Evolutionary conservation across 73 alveolate genomes (phyloP).

Genomic region (Halteria grandinella): DNA sequence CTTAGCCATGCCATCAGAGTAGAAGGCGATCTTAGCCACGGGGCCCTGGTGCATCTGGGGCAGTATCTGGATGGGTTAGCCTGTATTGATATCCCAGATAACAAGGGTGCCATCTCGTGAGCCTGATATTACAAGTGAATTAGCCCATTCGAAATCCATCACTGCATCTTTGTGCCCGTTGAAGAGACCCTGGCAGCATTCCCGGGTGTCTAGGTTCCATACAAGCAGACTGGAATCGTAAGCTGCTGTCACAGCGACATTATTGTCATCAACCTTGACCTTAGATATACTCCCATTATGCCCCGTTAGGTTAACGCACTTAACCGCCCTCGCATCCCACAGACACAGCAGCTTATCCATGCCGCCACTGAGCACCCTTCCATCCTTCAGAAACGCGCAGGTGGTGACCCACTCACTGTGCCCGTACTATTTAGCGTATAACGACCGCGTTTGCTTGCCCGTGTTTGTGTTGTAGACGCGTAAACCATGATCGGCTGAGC

Average conservation of each 20-base stretch:
- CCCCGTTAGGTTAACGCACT: constrained; percentile 87
- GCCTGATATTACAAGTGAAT: constrained; percentile 91
- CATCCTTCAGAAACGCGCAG: constrained; percentile 83
- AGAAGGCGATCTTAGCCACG: constrained; percentile 84
- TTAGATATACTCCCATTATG: constrained; percentile 82
- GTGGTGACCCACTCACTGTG: constrained; percentile 98
- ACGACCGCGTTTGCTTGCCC: constrained; percentile 80
- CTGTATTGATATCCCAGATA: constrained; percentile 93
- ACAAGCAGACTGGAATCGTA: constrained; percentile 87
- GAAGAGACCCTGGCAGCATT: constrained; percentile 67
- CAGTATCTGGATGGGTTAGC: constrained; percentile 68
- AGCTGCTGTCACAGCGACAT: constrained; percentile 79
- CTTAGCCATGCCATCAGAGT: constrained; percentile 90
- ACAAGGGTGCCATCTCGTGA: constrained; percentile 93
- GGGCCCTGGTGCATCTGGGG: constrained; percentile 89
- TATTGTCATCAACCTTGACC: constrained; percentile 76
- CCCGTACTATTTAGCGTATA: constrained; percentile 92
- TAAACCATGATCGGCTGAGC: constrained; percentile 97
- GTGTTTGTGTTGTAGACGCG: constrained; percentile 80
- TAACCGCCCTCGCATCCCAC: constrained; percentile 94
- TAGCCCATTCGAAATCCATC: constrained; percentile 92
- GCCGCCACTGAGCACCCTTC: constrained; percentile 94
- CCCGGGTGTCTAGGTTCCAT: constrained; percentile 83
- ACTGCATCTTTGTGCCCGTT: constrained; percentile 96
- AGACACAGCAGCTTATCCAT: constrained; percentile 95